Evolutionary conservation across 805 yeast species (phyloP).

Genomic region (Candida silvicultrix): DNA sequence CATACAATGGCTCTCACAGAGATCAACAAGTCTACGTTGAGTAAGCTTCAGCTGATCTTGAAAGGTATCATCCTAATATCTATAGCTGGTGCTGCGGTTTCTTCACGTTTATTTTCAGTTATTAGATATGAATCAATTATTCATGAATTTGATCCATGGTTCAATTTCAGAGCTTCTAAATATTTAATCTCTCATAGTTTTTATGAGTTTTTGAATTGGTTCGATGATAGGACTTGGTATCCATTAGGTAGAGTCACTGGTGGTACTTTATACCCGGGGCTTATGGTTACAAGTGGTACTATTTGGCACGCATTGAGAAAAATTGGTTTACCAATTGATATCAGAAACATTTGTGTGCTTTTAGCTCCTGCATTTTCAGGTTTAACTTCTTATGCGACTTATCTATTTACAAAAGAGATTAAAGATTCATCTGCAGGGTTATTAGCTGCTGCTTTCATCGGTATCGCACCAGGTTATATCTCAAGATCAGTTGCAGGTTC

Average conservation of each 20-base stretch:
- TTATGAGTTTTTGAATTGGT: conserved; percentile 94
- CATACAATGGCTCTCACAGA: not conserved
- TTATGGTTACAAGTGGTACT: conserved; percentile 95
- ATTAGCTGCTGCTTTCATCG: conserved; percentile 90
- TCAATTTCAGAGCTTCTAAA: conserved; percentile 94
- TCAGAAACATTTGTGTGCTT: conserved; percentile 91
- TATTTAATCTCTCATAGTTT: conserved; percentile 78
- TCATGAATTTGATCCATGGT: conserved; percentile 98
- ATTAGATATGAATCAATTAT: conserved; percentile 93
- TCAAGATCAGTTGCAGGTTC: conserved; percentile 98
- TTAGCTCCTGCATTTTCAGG: conserved; percentile 97
- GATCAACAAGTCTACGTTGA: conserved; percentile 14
- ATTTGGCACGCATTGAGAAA: conserved; percentile 69
- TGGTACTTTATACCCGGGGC: conserved; percentile 95
- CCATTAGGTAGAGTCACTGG: conserved; percentile 99
- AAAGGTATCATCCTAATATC: conserved; percentile 64
- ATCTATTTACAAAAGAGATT: conserved; percentile 81
- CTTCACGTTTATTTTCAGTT: conserved; percentile 92
- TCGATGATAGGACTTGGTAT: conserved; percentile 98
- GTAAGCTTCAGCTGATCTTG: conserved; percentile 25
- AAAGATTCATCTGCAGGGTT: conserved; percentile 87
- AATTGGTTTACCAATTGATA: conserved; percentile 79
- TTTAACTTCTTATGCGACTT: conserved; percentile 85
- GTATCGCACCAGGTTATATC: conserved; percentile 97
- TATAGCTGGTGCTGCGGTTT: conserved; percentile 86